Evolutionary conservation across 1,139 yeast genomes (phyloP).

Genomic region (Diutina siamensis): DNA sequence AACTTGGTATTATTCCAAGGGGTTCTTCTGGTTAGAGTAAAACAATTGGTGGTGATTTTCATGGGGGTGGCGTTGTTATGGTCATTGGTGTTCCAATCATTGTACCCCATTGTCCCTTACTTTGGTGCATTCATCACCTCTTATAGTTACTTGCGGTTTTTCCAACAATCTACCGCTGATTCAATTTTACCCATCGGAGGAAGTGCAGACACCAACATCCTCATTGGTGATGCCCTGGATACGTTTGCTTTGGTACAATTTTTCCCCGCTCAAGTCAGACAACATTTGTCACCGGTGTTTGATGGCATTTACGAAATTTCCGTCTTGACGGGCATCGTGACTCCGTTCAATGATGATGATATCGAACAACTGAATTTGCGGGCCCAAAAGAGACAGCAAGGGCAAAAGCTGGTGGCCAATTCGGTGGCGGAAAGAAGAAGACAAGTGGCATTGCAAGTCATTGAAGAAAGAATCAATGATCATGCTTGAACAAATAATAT

Average conservation of each 20-base stretch:
- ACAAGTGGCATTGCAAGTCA: conserved; percentile 72
- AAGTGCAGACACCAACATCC: conserved; percentile 16
- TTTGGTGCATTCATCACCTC: conserved; percentile 57
- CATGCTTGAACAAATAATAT: not conserved
- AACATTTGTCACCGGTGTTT: conserved; percentile 42
- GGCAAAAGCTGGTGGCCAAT: conserved; percentile 32
- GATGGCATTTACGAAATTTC: conserved; percentile 40
- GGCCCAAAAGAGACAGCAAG: conserved; percentile 46
- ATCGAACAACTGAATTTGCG: conserved; percentile 65
- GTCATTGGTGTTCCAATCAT: conserved; percentile 28
- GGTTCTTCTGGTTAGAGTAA: conserved; percentile 51
- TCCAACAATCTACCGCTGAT: conserved; percentile 35
- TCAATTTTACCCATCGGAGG: conserved; percentile 29
- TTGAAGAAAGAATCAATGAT: conserved; percentile 54
- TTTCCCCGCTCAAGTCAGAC: conserved; percentile 53
- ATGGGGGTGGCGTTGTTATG: conserved; percentile 33
- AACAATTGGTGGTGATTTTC: conserved; percentile 60
- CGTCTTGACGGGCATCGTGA: conserved; percentile 44
- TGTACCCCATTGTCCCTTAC: conserved; percentile 55
- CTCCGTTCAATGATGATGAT: conserved; percentile 60
- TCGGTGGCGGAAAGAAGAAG: conserved; percentile 77
- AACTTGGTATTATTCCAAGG: conserved; percentile 60
- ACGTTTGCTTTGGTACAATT: conserved; percentile 76
- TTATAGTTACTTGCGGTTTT: conserved; percentile 70
- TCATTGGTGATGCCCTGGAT: conserved; percentile 82